phyloP scores from a whole-genome alignment of 768 basidiomycete genomes.

The Boletus edulis region DNA sequence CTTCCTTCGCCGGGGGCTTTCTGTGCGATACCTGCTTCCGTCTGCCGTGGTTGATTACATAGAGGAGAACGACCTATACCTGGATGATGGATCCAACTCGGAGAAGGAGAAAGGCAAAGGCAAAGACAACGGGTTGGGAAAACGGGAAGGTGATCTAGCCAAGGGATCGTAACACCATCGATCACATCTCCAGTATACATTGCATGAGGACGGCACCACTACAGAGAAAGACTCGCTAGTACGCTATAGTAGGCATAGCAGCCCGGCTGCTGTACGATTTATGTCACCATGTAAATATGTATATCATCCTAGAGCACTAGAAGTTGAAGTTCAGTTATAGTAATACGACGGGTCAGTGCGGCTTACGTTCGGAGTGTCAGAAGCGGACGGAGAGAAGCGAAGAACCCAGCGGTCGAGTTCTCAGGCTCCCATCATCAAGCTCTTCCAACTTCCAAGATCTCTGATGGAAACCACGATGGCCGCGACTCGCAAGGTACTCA shows the following conservation, averaged over 20 bases:
- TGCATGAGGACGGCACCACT: not conserved
- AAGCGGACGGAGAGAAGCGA: not conserved
- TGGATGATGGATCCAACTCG: constrained; percentile 48
- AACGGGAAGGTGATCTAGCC: constrained; percentile 24
- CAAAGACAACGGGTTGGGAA: constrained; percentile 29
- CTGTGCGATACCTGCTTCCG: constrained; percentile 88
- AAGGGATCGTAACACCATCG: constrained; percentile 5
- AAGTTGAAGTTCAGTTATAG: too few relatives aligned
- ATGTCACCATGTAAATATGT: not conserved
- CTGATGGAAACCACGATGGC: constrained; percentile 12
- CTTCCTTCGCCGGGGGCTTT: constrained; percentile 76
- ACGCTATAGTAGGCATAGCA: not conserved
- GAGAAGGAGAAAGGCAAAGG: constrained; percentile 38
- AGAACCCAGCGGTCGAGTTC: not conserved
- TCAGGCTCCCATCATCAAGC: not conserved
- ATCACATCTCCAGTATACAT: not conserved
- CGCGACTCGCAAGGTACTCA: constrained; percentile 37
- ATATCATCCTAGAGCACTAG: not conserved
- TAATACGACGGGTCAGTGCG: too few relatives aligned
- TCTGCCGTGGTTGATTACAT: constrained; percentile 93
- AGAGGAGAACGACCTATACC: constrained; percentile 75
- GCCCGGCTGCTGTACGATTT: constrained; percentile 1
- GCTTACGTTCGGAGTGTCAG: not conserved
- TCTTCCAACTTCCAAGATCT: not conserved
- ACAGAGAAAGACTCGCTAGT: not conserved